A percentile compares a stretch with the other conserved stretches of the same genome.
Conservation (phyloP, 169 alveolate genomes). For the Plasmodium relictum region DNA sequence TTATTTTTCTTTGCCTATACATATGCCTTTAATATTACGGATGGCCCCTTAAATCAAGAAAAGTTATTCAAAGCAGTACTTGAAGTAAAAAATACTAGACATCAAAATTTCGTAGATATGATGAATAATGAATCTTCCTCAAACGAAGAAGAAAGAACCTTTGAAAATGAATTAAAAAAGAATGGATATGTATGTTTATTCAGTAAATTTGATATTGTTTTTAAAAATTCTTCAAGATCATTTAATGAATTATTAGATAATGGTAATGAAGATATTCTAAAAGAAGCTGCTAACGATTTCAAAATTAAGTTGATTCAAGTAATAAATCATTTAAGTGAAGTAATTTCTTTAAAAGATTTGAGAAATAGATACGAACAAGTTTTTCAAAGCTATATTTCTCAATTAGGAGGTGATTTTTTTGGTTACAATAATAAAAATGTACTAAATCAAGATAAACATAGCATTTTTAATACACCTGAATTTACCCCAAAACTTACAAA, state of each 20-base stretch:
- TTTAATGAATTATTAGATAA: constrained; percentile 2
- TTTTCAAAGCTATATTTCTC: not conserved
- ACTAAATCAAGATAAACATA: not conserved
- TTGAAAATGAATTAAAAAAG: not conserved
- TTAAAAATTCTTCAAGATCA: not conserved
- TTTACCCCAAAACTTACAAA: not conserved
- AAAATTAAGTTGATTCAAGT: constrained; percentile 3
- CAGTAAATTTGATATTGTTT: constrained; percentile 17
- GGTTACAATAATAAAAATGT: not conserved
- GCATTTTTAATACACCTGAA: not conserved
- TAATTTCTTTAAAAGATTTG: not conserved
- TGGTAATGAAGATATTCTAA: constrained; percentile 9
- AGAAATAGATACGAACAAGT: constrained; percentile 6
- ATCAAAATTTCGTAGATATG: not conserved
- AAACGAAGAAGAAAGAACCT: too few species aligned
- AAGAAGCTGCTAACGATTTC: constrained; percentile 30
- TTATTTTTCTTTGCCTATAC: constrained; percentile 16
- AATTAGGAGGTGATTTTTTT: constrained; percentile 22
- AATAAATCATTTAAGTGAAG: not conserved
- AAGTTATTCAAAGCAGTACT: constrained; percentile 11
- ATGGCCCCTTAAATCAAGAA: not conserved
- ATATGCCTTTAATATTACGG: not conserved
- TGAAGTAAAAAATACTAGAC: constrained; percentile 5
- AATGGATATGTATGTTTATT: constrained; percentile 25
- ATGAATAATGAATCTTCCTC: constrained; percentile 28